Evolutionary conservation across 805 yeast species (phyloP).

Genomic region (Wickerhamiella lipophila): DNA sequence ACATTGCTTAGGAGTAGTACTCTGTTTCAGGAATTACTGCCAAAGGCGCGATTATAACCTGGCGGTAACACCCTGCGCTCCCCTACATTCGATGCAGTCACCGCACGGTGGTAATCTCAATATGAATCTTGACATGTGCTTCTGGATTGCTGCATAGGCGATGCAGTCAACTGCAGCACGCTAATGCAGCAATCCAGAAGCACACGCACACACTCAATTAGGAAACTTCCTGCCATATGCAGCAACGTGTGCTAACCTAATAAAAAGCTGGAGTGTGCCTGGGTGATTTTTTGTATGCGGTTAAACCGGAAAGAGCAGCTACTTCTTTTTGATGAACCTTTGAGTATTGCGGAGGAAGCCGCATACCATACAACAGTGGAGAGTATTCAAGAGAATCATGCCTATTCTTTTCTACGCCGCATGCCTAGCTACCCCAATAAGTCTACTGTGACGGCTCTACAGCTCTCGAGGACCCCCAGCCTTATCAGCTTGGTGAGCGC

Average conservation of each 20-base stretch:
- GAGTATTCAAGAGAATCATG: background rate
- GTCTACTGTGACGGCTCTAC: background rate
- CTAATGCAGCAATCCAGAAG: background rate
- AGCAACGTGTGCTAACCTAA: background rate
- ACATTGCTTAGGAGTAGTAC: too few relatives aligned
- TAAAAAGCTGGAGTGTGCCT: background rate
- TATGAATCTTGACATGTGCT: background rate
- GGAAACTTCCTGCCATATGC: background rate
- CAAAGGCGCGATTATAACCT: too few relatives aligned
- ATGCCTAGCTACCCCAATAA: slow-evolving; percentile 3
- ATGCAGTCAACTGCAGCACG: background rate
- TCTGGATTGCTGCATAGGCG: background rate
- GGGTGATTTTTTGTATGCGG: slow-evolving; percentile 3
- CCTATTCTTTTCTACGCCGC: background rate
- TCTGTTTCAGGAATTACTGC: too few relatives aligned
- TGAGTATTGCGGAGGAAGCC: slow-evolving; percentile 9
- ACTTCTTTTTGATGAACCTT: slow-evolving; percentile 3
- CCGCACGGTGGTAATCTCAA: background rate
- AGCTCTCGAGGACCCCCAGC: slow-evolving; percentile 5
- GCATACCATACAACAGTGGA: background rate
- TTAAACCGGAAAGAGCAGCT: background rate
- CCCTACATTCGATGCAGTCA: too few relatives aligned
- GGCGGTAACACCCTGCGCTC: too few relatives aligned
- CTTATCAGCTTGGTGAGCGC: slow-evolving; percentile 2
- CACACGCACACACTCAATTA: background rate